Conservation (phyloP, 495 filamentous ascomycete genomes). For the Penicillium cosmopolitanum region DNA sequence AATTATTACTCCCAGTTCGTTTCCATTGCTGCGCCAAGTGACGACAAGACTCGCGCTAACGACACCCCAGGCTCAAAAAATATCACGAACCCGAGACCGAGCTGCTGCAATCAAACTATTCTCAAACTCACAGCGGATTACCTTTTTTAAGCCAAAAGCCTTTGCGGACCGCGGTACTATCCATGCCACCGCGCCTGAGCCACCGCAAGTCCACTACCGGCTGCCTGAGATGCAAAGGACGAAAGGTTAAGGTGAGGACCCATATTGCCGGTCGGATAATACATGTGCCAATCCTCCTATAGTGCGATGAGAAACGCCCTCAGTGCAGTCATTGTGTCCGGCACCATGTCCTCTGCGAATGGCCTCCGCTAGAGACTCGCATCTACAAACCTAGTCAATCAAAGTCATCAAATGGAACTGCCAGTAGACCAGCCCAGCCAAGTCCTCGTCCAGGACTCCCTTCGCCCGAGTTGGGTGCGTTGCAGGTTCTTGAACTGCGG, state of each 20-base stretch:
- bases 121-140: neutral
- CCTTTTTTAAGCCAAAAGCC: neutral
- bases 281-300: neutral
- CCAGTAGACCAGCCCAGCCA: neutral
- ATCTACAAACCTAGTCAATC: constrained; percentile 20
- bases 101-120: neutral
- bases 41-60: neutral
- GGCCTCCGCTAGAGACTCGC: constrained; percentile 15
- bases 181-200: constrained; percentile 26
- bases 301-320: constrained; percentile 27
- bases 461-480: constrained; percentile 13
- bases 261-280: neutral
- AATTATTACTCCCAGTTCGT: neutral
- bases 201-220: constrained; percentile 50
- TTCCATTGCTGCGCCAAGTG: neutral
- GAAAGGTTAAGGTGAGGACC: constrained; percentile 45
- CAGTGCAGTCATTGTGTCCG: constrained; percentile 28
- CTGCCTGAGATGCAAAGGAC: constrained; percentile 50
- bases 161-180: neutral
- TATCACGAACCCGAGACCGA: constrained; percentile 8
- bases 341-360: constrained; percentile 23
- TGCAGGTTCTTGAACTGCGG: constrained; percentile 25
- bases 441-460: constrained; percentile 9
- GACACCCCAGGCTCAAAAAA: neutral
- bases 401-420: neutral